phyloP scores from a whole-genome alignment of 805 yeast genomes.

The Candida nitratophila region DNA sequence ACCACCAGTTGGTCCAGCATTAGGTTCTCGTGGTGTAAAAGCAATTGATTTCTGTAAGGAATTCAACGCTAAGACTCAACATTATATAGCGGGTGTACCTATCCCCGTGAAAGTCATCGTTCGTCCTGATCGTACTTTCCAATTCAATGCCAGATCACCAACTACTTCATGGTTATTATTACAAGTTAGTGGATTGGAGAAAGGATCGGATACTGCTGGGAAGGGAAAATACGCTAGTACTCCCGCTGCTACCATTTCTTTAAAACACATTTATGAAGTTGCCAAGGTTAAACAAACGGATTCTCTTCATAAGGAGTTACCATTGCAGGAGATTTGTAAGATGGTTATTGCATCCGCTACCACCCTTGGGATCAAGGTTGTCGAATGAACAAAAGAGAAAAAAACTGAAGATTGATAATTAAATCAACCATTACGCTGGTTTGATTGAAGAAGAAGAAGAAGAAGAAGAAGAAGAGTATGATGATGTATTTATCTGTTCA shows the following conservation, averaged over 20 bases:
- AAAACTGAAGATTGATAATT: not conserved
- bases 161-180: slow-evolving; percentile 82
- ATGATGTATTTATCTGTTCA: too few relatives aligned
- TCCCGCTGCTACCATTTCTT: slow-evolving; percentile 37
- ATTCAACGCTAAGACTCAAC: slow-evolving; percentile 94
- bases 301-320: slow-evolving; percentile 62
- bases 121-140: slow-evolving; percentile 86
- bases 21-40: slow-evolving; percentile 97
- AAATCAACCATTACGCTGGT: not conserved
- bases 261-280: slow-evolving; percentile 90
- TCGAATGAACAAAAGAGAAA: slow-evolving; percentile 41
- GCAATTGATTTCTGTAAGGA: slow-evolving; percentile 98
- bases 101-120: slow-evolving; percentile 81
- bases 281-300: slow-evolving; percentile 92
- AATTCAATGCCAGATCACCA: slow-evolving; percentile 84
- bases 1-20: slow-evolving; percentile 98
- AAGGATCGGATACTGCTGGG: slow-evolving; percentile 71
- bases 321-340: slow-evolving; percentile 71
- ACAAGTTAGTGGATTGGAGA: slow-evolving; percentile 71
- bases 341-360: slow-evolving; percentile 84
- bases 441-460: too few relatives aligned
- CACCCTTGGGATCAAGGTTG: slow-evolving; percentile 80
- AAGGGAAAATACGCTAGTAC: slow-evolving; percentile 46
- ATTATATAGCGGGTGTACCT: slow-evolving; percentile 79
- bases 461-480: too few relatives aligned